Base-by-base conservation (phyloP, 805 yeast species). In the Candida silvatica region DNA sequence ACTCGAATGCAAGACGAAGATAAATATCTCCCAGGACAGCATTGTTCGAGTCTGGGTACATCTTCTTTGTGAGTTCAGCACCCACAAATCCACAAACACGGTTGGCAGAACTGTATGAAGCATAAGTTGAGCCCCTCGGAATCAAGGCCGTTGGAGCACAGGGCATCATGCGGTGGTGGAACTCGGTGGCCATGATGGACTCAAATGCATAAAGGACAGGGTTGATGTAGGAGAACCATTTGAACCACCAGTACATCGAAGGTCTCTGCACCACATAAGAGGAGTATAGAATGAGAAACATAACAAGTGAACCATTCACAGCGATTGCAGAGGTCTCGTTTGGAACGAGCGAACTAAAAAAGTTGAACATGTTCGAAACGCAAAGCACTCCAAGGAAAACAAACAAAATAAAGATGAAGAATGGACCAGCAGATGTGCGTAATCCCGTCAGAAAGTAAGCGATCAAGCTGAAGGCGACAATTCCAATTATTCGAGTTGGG, bases 241-340 rank as follows among this genome's bases (percentile, higher is more conserved):
- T 68, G 38, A 72, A 69, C 82, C 82, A 75, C 45, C 76, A 77
- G 48, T 71, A 71, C 74, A 70, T 68, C 27, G 66, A 61, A 3
- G 69, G 67, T 25, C 69, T 55, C 34, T 81, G 84, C 43, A 78
- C 67, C 60, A 76, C 68, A 53, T 64, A 76, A 19, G 85, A 82
- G n/a, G 84, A 69, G 54, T 79, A 80, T 42, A 76, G 58, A 17
- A 69, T 60, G 40, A 73, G 48, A 4, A 64, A 61, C 42, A 79
- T 52, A 49, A 78, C 56, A 17, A 66, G 42, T 12, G 77, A 42
- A 57, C 84, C 80, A 7, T 78, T 72, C 18, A 77, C 48, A 15
- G 78, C 66, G 61, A 72, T 76, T 3, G 86, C 86, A 27, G 66
- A 61, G n/a, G 74, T 59, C 28, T 73, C 52, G 9, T 67, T 59